Conservation (phyloP, 345 rosid genomes). For the Aquilaria yunnanensis region DNA sequence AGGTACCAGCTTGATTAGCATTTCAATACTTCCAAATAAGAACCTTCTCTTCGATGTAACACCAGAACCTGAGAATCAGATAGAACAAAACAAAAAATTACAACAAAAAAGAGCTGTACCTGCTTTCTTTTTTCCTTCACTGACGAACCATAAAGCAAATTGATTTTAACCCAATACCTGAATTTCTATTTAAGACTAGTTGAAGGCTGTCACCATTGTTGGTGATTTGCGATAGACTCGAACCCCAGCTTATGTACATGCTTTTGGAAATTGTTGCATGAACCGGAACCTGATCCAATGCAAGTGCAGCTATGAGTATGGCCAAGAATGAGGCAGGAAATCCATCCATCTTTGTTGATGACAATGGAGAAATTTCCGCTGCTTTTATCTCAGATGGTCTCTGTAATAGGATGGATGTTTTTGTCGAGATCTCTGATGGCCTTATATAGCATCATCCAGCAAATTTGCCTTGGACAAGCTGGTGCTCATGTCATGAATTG, state of each 20-base stretch:
- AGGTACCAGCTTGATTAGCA: slow-evolving; percentile 76
- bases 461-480: slow-evolving; percentile 6
- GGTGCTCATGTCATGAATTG: not conserved
- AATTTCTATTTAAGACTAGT: slow-evolving; percentile 53
- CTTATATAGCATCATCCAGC: slow-evolving; percentile 13
- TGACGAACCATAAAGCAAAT: not conserved
- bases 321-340: slow-evolving; percentile 17
- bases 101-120: not conserved
- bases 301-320: slow-evolving; percentile 24
- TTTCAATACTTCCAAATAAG: slow-evolving; percentile 69
- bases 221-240: slow-evolving; percentile 25
- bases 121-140: not conserved
- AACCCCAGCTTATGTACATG: slow-evolving; percentile 62
- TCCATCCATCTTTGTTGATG: slow-evolving; percentile 32
- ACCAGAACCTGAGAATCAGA: slow-evolving; percentile 40
- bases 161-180: slow-evolving; percentile 28
- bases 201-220: slow-evolving; percentile 36
- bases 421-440: slow-evolving; percentile 6
- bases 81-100: not conserved
- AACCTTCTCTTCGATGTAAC: slow-evolving; percentile 50
- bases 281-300: slow-evolving; percentile 29
- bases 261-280: slow-evolving; percentile 42
- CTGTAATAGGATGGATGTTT: slow-evolving; percentile 17
- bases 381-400: not conserved
- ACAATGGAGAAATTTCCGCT: not conserved